Conservation (phyloP, 2,329 filamentous ascomycete species). For the Diaporthe sp. region DNA sequence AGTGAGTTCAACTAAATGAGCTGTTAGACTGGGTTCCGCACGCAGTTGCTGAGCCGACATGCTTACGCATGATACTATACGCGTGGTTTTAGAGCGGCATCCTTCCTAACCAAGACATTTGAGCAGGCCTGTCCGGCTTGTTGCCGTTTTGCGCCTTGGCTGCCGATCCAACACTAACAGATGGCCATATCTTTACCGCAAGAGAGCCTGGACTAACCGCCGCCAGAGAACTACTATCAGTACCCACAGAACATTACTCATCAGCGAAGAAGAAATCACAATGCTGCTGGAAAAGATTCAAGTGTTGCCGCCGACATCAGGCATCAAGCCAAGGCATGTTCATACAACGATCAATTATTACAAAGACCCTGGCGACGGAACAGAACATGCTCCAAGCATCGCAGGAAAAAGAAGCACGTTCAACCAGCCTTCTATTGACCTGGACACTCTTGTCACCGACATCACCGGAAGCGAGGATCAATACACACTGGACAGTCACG, state of each 20-base stretch:
- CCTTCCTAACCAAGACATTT: constrained; percentile 6
- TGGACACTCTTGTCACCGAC: background rate
- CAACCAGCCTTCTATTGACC: background rate
- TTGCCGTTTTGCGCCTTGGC: constrained; percentile 18
- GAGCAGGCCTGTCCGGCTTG: background rate
- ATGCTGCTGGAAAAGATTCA: constrained; percentile 1
- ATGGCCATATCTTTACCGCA: background rate
- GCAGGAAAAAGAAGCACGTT: constrained; percentile 18
- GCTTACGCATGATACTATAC: background rate
- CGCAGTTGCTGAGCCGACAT: no score
- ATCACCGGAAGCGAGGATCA: constrained; percentile 8
- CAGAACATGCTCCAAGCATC: constrained; percentile 44
- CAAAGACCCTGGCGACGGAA: constrained; percentile 47
- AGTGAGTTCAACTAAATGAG: rapidly evolving
- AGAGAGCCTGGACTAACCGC: background rate
- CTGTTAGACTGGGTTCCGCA: rapidly evolving
- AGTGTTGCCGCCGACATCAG: background rate
- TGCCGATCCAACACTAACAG: background rate
- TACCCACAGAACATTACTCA: background rate
- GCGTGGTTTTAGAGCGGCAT: background rate
- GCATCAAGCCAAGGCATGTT: constrained; percentile 8
- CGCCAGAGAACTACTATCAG: no score
- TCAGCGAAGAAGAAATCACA: background rate
- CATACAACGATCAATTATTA: constrained; percentile 49
- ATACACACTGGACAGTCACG: constrained; percentile 16